A percentile compares a stretch with the other conserved stretches of the same genome.
phyloP scores from a whole-genome alignment of 2,329 filamentous ascomycete genomes.

The Talaromyces piceae region DNA sequence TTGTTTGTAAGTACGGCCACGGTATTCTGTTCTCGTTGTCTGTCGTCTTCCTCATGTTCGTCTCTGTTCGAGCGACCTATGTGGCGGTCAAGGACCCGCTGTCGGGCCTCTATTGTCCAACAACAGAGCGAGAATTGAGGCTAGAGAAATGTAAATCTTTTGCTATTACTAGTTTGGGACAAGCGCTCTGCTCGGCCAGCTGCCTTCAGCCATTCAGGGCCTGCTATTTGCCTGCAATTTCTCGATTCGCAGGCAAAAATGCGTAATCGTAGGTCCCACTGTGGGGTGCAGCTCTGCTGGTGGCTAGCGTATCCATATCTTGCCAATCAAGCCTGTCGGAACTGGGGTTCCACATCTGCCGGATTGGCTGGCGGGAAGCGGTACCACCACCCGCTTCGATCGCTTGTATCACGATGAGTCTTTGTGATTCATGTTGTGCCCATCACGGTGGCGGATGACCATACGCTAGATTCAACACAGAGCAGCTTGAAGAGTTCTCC shows the following conservation, averaged over 20 bases:
- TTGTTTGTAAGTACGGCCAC: no score
- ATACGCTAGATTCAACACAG: no score
- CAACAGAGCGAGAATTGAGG: background rate
- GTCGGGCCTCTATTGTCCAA: background rate
- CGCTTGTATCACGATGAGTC: no score
- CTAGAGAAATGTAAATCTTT: background rate
- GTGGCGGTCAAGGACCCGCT: background rate
- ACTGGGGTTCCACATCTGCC: constrained; percentile 1
- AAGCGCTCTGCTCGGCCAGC: background rate
- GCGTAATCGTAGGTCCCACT: background rate
- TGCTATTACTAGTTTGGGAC: background rate
- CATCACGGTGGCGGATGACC: background rate
- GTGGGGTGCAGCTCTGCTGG: constrained; percentile 5
- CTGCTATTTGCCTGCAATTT: background rate
- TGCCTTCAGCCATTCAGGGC: background rate
- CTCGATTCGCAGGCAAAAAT: background rate
- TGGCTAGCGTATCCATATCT: no score
- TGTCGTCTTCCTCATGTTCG: no score
- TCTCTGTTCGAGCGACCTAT: no score
- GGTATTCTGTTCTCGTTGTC: no score
- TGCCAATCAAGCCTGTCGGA: constrained; percentile 1
- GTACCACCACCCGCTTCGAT: no score
- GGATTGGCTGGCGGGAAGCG: background rate
- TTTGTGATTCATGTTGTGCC: no score
- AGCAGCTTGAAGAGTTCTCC: no score